Conservation (phyloP, 75 land plant species). For the Pinus albicaulis region DNA sequence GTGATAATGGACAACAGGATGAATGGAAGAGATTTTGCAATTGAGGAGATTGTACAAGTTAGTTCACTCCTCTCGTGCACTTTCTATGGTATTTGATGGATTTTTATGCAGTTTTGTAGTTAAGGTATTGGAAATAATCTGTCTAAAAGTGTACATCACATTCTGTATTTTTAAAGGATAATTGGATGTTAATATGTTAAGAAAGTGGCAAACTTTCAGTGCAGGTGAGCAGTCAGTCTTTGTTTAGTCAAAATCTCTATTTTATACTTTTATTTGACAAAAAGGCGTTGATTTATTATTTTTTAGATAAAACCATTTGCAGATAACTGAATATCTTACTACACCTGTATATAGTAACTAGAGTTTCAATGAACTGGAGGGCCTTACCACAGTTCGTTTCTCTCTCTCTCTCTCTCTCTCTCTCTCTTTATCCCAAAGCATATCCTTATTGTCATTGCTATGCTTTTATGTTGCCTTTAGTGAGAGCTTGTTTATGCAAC, state of each 20-base stretch:
- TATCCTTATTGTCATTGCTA: too few species aligned
- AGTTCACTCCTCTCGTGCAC: constrained; percentile 19
- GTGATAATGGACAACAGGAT: constrained; percentile 72
- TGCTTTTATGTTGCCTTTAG: too few species aligned
- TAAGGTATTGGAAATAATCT: constrained; percentile 2
- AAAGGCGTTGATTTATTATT: not conserved
- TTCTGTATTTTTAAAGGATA: not conserved
- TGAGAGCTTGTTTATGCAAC: too few species aligned
- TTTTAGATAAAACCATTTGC: not conserved
- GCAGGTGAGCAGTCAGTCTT: not conserved
- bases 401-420: too few species aligned
- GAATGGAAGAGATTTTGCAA: constrained; percentile 72
- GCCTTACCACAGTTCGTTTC: too few species aligned
- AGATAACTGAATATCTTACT: too few species aligned
- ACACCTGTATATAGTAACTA: not conserved
- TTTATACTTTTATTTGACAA: not conserved
- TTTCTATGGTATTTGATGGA: not conserved
- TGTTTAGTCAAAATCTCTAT: too few species aligned
- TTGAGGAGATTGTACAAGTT: constrained; percentile 75
- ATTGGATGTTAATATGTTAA: not conserved
- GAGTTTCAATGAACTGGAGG: not conserved
- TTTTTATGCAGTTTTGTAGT: not conserved
- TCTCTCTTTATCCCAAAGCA: too few species aligned
- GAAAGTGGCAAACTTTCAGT: not conserved
- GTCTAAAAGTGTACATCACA: not conserved